These are phyloP conservation scores for Fusarium redolens DNA, from an alignment of 2,329 filamentous ascomycete species.

Conservation along the genomic window DNA sequence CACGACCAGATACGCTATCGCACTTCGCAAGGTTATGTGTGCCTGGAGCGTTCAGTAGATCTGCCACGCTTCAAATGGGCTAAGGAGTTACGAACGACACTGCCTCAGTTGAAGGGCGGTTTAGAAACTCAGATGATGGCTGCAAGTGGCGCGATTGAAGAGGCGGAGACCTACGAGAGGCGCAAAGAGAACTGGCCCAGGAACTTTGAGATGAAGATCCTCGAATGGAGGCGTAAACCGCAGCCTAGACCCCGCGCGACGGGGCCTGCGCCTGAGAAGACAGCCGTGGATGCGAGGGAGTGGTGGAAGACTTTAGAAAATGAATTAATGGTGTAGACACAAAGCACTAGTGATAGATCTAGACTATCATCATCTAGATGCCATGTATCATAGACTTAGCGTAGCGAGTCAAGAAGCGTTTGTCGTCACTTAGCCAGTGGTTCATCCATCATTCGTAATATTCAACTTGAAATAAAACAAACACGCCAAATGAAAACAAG, in stretches of 20 bases:
- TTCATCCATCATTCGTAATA: not conserved
- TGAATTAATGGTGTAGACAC: conserved; percentile 47
- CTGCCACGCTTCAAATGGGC: conserved; percentile 39
- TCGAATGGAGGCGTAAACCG: conserved; percentile 43
- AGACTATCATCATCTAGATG: conserved; percentile 2
- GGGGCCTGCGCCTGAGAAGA: conserved; percentile 38
- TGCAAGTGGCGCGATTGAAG: conserved; percentile 16
- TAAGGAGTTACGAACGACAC: conserved; percentile 36
- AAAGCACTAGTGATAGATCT: not conserved
- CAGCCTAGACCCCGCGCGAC: conserved; percentile 24
- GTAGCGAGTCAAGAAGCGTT: not conserved
- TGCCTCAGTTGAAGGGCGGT: conserved; percentile 43
- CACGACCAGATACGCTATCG: conserved; percentile 47
- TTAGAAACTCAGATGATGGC: conserved; percentile 21
- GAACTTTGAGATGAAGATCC: conserved; percentile 35
- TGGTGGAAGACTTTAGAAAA: conserved; percentile 48
- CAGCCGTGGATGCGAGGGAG: conserved; percentile 13
- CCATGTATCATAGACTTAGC: not conserved
- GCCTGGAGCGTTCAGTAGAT: conserved; percentile 40
- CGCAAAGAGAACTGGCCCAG: conserved; percentile 39
- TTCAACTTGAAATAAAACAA: not conserved
- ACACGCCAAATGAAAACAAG: not conserved
- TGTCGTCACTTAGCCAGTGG: not conserved
- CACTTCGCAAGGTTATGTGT: conserved; percentile 47
- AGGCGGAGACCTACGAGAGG: conserved; percentile 18